phyloP scores from a whole-genome alignment of 106 monocot species.

The Dendrobium officinale region DNA sequence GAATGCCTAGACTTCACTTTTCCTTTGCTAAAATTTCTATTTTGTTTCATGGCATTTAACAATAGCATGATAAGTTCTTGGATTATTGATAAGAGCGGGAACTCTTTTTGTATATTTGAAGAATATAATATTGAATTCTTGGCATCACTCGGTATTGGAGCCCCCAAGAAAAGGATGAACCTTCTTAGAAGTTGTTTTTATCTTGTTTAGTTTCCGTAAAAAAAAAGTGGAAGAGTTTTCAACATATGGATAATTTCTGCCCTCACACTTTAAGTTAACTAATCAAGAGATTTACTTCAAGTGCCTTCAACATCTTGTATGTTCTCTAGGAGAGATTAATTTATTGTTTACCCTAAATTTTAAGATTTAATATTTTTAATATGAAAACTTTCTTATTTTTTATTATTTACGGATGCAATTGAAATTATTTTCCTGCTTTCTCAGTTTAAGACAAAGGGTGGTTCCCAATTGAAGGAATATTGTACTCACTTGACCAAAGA shows the following conservation, averaged over 20 bases:
- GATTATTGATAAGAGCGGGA: background rate
- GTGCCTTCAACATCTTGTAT: slow-evolving; percentile 1
- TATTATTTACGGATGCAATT: background rate
- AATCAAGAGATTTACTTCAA: background rate
- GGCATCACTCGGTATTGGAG: background rate
- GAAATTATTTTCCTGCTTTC: background rate
- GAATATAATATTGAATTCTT: background rate
- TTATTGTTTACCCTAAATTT: background rate
- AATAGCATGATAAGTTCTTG: background rate
- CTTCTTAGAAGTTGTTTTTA: background rate
- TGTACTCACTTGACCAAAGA: slow-evolving; percentile 96
- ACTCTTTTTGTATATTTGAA: slow-evolving; percentile 2
- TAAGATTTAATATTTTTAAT: background rate
- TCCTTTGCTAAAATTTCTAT: background rate
- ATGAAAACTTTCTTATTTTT: slow-evolving; percentile 2
- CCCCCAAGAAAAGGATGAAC: background rate
- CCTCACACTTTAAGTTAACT: background rate
- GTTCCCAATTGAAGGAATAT: slow-evolving; percentile 92
- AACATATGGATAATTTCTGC: background rate
- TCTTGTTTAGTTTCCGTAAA: background rate
- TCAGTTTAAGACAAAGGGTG: slow-evolving; percentile 97
- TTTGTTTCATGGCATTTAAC: slow-evolving; percentile 1
- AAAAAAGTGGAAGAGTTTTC: background rate
- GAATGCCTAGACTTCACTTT: background rate
- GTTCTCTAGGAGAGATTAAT: background rate